Evolutionary conservation across 2,329 filamentous ascomycete genomes (phyloP).

Genomic region (Seiridium cupressi): DNA sequence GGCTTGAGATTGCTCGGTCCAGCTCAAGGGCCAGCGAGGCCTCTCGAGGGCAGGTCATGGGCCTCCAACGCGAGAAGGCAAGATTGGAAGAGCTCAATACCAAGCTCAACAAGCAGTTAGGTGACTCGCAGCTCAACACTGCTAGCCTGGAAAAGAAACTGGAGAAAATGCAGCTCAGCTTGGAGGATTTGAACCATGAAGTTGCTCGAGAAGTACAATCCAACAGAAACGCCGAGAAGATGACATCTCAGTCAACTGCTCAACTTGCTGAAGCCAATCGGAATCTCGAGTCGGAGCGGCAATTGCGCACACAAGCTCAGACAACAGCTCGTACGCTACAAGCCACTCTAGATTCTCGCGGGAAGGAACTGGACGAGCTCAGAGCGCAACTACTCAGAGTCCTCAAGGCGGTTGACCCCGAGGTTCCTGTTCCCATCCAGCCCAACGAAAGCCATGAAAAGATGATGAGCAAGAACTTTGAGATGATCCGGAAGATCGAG

Average conservation of each 20-base stretch:
- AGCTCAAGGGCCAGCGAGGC: slow-evolving; percentile 83
- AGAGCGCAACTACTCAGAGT: slow-evolving; percentile 77
- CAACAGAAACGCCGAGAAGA: slow-evolving; percentile 86
- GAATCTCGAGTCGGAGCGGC: slow-evolving; percentile 85
- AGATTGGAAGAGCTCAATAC: slow-evolving; percentile 80
- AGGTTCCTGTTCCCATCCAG: slow-evolving; percentile 62
- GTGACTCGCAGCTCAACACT: slow-evolving; percentile 79
- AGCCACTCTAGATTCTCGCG: slow-evolving; percentile 71
- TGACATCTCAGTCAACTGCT: slow-evolving; percentile 73
- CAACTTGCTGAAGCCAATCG: slow-evolving; percentile 89
- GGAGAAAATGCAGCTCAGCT: slow-evolving; percentile 81
- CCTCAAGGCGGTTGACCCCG: slow-evolving; percentile 84
- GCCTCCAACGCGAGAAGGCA: slow-evolving; percentile 78
- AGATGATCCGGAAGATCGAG: slow-evolving; percentile 83
- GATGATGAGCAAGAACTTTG: slow-evolving; percentile 71
- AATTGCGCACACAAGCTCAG: slow-evolving; percentile 82
- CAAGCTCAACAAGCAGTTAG: slow-evolving; percentile 79
- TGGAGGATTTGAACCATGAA: slow-evolving; percentile 93
- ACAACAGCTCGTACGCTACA: slow-evolving; percentile 81
- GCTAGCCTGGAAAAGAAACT: slow-evolving; percentile 89
- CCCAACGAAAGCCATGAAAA: slow-evolving; percentile 60
- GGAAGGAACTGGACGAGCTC: slow-evolving; percentile 78
- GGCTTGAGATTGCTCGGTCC: slow-evolving; percentile 89
- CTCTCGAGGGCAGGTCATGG: slow-evolving; percentile 71
- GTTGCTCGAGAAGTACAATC: slow-evolving; percentile 86